Evolutionary conservation across 2,329 filamentous ascomycete species (phyloP).

Genomic region (Cladophialophora psammophila): DNA sequence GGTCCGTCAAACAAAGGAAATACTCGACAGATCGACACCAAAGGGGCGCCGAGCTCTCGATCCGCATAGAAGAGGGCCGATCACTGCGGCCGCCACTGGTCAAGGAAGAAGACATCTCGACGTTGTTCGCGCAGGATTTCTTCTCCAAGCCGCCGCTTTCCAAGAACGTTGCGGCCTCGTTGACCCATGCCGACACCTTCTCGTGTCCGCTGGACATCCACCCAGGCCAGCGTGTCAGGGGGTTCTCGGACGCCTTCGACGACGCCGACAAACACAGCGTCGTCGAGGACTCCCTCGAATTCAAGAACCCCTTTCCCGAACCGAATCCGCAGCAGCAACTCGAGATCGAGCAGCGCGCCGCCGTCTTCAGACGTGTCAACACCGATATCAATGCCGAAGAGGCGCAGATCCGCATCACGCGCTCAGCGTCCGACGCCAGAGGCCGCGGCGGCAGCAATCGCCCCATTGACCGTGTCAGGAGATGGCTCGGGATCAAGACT

Average conservation of each 20-base stretch:
- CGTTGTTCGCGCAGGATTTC: conserved; percentile 14
- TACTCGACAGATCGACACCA: conserved; percentile 23
- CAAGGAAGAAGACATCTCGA: conserved; percentile 16
- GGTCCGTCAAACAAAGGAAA: conserved; percentile 13
- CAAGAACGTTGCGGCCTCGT: neutral
- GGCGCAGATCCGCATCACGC: conserved; percentile 13
- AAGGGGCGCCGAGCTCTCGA: conserved; percentile 17
- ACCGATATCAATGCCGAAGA: conserved; percentile 22
- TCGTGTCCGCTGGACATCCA: conserved; percentile 21
- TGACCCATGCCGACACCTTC: conserved; percentile 18
- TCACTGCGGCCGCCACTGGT: conserved; percentile 15
- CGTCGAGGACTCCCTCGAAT: neutral
- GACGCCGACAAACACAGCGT: neutral
- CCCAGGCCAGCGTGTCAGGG: conserved; percentile 18
- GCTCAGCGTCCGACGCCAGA: conserved; percentile 10
- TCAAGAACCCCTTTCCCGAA: conserved; percentile 20
- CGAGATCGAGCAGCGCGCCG: conserved; percentile 14
- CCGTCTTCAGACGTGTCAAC: conserved; percentile 7
- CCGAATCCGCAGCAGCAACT: conserved; percentile 18
- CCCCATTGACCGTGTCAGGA: conserved; percentile 14
- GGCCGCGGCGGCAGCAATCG: neutral
- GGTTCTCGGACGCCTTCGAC: conserved; percentile 5
- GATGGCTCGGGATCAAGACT: conserved; percentile 1
- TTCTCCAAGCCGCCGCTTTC: conserved; percentile 12
- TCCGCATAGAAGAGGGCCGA: conserved; percentile 25